Evolutionary conservation across 768 basidiomycete genomes (phyloP).

Genomic region (Podaxis sp.): DNA sequence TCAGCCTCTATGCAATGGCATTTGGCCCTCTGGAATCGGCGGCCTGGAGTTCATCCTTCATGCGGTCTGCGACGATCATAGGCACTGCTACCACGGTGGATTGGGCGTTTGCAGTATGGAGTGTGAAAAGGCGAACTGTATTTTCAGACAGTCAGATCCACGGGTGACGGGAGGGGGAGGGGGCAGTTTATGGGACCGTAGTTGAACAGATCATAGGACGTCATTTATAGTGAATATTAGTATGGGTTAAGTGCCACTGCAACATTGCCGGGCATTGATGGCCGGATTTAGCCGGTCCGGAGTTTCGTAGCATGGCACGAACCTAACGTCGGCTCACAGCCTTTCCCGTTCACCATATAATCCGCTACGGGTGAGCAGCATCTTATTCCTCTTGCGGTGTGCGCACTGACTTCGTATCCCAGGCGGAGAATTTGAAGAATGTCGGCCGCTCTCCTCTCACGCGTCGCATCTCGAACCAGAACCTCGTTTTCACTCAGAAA

Average conservation of each 20-base stretch:
- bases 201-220: no score
- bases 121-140: not conserved
- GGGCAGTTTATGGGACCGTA: no score
- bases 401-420: not conserved
- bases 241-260: no score
- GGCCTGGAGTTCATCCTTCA: not conserved
- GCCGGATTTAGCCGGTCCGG: no score
- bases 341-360: no score
- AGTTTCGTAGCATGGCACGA: no score
- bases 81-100: not conserved
- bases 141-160: not conserved
- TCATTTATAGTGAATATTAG: no score
- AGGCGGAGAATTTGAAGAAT: not conserved
- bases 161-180: not conserved
- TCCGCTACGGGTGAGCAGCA: no score
- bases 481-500: not conserved
- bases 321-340: no score
- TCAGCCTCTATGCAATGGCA: not conserved
- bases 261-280: no score
- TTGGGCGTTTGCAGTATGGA: not conserved
- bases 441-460: conserved; percentile 4
- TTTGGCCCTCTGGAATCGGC: not conserved
- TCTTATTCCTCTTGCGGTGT: no score
- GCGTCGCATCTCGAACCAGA: conserved; percentile 6
- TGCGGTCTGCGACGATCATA: not conserved